Base-by-base conservation (phyloP, 208 protist genomes). In the Leishmania arabica region DNA sequence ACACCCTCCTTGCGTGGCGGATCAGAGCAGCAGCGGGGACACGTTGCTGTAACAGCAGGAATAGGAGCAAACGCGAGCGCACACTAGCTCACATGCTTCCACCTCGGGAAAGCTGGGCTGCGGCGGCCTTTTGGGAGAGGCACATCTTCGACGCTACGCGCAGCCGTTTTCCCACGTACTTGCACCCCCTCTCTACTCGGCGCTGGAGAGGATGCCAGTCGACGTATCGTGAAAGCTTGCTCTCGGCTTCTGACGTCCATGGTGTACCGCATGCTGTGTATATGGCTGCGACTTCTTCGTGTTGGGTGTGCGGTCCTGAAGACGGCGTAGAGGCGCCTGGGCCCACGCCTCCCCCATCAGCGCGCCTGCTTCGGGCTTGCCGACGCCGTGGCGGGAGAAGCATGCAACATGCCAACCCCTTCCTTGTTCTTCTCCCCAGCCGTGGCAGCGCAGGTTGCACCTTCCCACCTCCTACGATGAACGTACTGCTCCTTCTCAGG, bases 171-270 rank as follows among this genome's bases (percentile, higher is more conserved):
- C 24, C 27, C 69, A 53, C 51, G 40, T 73, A 31, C 69, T 31
- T 73, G 42, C 45, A 17, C 69, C 24, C 3, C 21, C 47, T 54
- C 42, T 53, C 13, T 54, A 51, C 45, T 31, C 45, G 31, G 24
- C 27, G 24, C 69, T 73, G 42, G 40, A 15, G 69, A 73, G 45
- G 69, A 31, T 51, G 5, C n/a, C 45, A 51, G 27, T 54, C 27
- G 69, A 15, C 27, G 69, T 54, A 51, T 54, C 13, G 69, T 73
- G 69, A 73, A 54, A 37, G 42, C 69, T 73, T 27, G 47, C 27
- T 27, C 45, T 73, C 45, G 15, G 17, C 69, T 73, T 73, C 69
- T 51, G 42, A 73, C 40, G 42, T 51, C 27, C 45, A 73, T 73
- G 42, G 45, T 31, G 69, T 34, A 45, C 47, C 19, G 45, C 69